phyloP scores from a whole-genome alignment of 148 eudicot genomes.

The Cornus suecica region DNA sequence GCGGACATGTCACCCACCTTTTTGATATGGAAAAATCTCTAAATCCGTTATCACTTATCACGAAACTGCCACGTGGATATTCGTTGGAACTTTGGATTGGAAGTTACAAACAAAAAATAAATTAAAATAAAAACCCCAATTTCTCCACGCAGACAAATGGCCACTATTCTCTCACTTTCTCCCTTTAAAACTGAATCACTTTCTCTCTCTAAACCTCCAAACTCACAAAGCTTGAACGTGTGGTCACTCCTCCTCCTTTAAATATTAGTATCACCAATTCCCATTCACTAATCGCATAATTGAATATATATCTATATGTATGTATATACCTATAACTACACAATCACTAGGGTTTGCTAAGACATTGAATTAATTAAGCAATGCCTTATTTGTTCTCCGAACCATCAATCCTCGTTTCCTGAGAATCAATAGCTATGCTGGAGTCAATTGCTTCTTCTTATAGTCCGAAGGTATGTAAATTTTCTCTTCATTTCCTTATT shows the following conservation, averaged over 20 bases:
- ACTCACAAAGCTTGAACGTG: neutral
- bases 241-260: conserved; percentile 10
- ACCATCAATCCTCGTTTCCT: neutral
- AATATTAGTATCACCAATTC: too few relatives aligned
- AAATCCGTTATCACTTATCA: neutral
- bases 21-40: neutral
- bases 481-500: neutral
- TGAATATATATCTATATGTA: too few relatives aligned
- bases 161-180: conserved; percentile 8
- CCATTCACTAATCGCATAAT: too few relatives aligned
- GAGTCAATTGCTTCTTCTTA: conserved; percentile 43
- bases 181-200: neutral
- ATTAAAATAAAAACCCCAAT: neutral
- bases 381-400: conserved; percentile 1
- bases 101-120: too few relatives aligned
- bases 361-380: neutral
- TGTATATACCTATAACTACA: too few relatives aligned
- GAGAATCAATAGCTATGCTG: conserved; percentile 34
- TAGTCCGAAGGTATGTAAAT: conserved; percentile 42
- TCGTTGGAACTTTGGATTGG: neutral
- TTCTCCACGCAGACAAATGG: conserved; percentile 7
- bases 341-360: neutral
- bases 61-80: conserved; percentile 2
- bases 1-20: too few relatives aligned
- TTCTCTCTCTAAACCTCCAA: neutral